These are phyloP conservation scores for Schizochytrium sp. DNA, from an alignment of 108 stramenopile species.

Conservation along the genomic window DNA sequence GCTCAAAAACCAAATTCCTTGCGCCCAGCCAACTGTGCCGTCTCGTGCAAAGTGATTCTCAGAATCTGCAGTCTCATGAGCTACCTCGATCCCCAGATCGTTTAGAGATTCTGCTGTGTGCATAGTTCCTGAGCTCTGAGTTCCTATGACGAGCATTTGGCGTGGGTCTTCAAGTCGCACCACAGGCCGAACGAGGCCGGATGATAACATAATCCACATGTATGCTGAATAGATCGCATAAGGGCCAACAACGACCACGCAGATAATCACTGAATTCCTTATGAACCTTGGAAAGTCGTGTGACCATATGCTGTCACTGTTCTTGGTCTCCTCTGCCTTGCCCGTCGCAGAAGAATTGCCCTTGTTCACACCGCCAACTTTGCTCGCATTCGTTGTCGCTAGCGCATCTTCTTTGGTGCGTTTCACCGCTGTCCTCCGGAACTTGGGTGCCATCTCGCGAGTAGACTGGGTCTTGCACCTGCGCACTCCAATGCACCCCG, in stretches of 20 bases:
- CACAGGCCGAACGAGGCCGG: background rate
- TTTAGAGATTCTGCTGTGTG: background rate
- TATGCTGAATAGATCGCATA: background rate
- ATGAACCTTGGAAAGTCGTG: background rate
- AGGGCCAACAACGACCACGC: background rate
- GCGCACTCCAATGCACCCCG: too few species aligned
- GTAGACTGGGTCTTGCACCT: too few species aligned
- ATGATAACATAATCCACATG: conserved; percentile 22
- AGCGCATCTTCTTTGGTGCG: too few species aligned
- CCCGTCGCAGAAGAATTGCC: too few species aligned
- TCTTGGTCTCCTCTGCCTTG: background rate
- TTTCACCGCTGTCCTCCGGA: too few species aligned
- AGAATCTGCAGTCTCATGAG: background rate
- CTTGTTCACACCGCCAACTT: too few species aligned
- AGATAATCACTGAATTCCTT: background rate
- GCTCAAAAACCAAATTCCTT: background rate
- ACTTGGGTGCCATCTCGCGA: too few species aligned
- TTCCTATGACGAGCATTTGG: background rate
- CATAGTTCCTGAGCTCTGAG: conserved; percentile 14
- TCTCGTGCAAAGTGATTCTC: background rate
- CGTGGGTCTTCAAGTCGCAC: background rate
- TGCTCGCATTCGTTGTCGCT: too few species aligned
- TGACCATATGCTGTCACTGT: too few species aligned
- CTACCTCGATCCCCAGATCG: conserved; percentile 16
- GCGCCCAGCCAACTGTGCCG: conserved; percentile 15